phyloP scores from a whole-genome alignment of 371 early-diverging fungal species.

The Mucor sp. region DNA sequence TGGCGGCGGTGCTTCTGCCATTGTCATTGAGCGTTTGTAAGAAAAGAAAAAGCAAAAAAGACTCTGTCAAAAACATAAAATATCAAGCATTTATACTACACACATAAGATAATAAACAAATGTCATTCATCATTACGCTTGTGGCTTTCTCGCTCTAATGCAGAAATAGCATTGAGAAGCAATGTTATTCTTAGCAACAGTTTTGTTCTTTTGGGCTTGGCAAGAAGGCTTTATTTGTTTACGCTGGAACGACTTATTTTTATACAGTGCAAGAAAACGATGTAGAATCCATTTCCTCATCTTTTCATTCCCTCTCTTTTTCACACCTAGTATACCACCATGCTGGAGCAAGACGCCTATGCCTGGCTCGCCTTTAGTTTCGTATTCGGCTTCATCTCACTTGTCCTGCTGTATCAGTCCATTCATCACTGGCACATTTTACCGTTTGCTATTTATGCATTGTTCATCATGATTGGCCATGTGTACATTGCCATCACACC shows the following conservation, averaged over 20 bases:
- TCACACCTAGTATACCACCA: not conserved
- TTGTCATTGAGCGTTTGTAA: constrained; percentile 80
- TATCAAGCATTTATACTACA: not conserved
- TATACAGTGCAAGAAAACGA: not conserved
- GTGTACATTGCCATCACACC: not conserved
- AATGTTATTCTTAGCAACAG: not conserved
- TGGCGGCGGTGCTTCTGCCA: constrained; percentile 91
- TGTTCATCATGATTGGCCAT: not conserved
- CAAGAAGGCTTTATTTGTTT: constrained; percentile 9
- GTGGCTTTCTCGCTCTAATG: not conserved
- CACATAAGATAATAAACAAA: not conserved
- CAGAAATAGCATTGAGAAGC: not conserved
- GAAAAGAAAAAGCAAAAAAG: not conserved
- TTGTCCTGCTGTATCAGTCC: not conserved
- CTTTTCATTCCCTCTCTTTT: not conserved
- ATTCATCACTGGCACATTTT: constrained; percentile 8
- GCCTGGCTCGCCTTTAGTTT: constrained; percentile 11
- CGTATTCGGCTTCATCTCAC: constrained; percentile 1
- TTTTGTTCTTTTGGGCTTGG: constrained; percentile 4
- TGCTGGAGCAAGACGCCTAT: constrained; percentile 8
- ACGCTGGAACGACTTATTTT: not conserved
- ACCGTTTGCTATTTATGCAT: constrained; percentile 15
- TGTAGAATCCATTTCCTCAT: not conserved
- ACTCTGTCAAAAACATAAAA: not conserved
- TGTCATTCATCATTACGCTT: not conserved